These are phyloP conservation scores for Solanum medicagineum DNA, from an alignment of 257 asterid species.

Conservation along the genomic window DNA sequence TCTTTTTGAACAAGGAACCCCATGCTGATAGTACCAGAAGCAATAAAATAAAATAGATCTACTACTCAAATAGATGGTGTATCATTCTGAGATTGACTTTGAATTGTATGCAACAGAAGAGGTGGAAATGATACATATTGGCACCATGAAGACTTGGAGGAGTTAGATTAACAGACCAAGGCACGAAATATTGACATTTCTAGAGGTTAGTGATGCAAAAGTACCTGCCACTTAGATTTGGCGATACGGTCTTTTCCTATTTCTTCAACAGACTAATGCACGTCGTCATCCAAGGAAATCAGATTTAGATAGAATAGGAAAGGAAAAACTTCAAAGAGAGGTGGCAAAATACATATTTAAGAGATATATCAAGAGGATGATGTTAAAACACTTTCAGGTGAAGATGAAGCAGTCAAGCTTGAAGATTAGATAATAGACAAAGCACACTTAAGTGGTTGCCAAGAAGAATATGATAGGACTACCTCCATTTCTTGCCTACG, in stretches of 20 bases:
- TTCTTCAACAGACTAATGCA: background rate
- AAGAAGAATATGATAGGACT: background rate
- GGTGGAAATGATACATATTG: background rate
- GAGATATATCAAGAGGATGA: background rate
- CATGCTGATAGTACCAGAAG: background rate
- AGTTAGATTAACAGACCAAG: background rate
- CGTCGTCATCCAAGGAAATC: background rate
- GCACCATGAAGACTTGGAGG: background rate
- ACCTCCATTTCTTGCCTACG: slow-evolving; percentile 80
- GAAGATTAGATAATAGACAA: background rate
- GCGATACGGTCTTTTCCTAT: background rate
- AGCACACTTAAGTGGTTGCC: background rate
- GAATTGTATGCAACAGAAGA: background rate
- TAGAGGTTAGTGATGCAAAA: background rate
- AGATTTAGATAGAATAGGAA: background rate
- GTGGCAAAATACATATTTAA: background rate
- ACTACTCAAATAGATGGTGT: background rate
- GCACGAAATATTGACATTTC: background rate
- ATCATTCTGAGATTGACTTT: background rate
- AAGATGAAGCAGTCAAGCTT: background rate
- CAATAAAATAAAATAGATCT: background rate
- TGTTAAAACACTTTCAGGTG: background rate
- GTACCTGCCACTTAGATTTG: background rate
- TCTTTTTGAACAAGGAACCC: background rate
- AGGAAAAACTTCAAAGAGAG: background rate